A percentile compares a stretch with the other conserved stretches of the same genome.
phyloP scores from a whole-genome alignment of 1,139 yeast genomes.

The Sugiyamaella castrensis region DNA sequence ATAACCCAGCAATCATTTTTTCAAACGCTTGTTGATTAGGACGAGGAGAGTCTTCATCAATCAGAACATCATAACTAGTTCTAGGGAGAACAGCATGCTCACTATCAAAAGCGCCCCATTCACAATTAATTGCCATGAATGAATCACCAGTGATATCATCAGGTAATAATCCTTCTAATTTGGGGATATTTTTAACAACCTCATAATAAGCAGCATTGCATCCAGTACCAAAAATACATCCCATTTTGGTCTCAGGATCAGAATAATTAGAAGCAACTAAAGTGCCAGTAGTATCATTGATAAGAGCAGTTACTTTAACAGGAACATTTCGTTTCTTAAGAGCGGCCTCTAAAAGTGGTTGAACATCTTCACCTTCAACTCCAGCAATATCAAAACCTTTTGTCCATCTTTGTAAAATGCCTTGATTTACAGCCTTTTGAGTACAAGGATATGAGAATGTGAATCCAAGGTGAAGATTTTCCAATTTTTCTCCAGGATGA shows the following conservation, averaged over 20 bases:
- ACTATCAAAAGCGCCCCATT: constrained; percentile 96
- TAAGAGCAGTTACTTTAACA: constrained; percentile 82
- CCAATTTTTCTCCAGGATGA: constrained; percentile 49
- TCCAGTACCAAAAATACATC: constrained; percentile 96
- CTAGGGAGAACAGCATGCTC: constrained; percentile 78
- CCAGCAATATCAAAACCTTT: constrained; percentile 94
- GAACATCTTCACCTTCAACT: constrained; percentile 94
- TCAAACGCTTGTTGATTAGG: constrained; percentile 96
- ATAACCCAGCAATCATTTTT: constrained; percentile 96
- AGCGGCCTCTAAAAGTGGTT: constrained; percentile 81
- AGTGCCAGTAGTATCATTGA: constrained; percentile 97
- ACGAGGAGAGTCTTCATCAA: constrained; percentile 87
- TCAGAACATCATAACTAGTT: constrained; percentile 76
- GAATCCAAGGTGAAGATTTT: constrained; percentile 74
- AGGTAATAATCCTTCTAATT: constrained; percentile 68
- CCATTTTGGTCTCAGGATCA: constrained; percentile 87
- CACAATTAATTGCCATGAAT: constrained; percentile 96
- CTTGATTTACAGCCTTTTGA: constrained; percentile 78
- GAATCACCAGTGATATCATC: constrained; percentile 61
- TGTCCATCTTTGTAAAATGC: constrained; percentile 94
- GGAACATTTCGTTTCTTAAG: constrained; percentile 65
- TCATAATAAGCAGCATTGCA: constrained; percentile 97
- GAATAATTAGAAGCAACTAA: constrained; percentile 93
- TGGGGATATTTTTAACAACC: constrained; percentile 67
- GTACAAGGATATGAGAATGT: constrained; percentile 93